Percentiles rank a stretch among this genome's conserved stretches.
These are phyloP conservation scores for Haplosporangium sp. DNA, from an alignment of 371 early-diverging fungal genomes.

Conservation along the genomic window DNA sequence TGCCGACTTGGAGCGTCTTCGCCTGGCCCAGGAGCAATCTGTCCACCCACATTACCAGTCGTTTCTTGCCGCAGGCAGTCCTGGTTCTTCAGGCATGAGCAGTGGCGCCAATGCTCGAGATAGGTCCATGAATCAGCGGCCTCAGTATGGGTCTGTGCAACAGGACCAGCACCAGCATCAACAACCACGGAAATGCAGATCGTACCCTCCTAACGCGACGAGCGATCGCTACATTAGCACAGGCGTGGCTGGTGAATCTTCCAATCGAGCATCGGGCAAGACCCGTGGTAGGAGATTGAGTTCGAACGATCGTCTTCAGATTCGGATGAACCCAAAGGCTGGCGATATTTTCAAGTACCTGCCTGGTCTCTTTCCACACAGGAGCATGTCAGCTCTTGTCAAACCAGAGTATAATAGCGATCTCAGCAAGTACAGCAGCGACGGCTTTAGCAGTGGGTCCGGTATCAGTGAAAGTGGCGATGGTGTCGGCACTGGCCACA, in stretches of 20 bases:
- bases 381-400: slow-evolving; percentile 40
- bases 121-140: neutral
- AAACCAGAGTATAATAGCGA: slow-evolving; percentile 29
- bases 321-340: slow-evolving; percentile 43
- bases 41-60: slow-evolving; percentile 26
- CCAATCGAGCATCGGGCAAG: too few relatives aligned
- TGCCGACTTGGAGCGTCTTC: slow-evolving; percentile 21
- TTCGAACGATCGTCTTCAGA: slow-evolving; percentile 44
- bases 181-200: slow-evolving; percentile 29
- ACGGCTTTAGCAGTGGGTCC: neutral
- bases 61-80: slow-evolving; percentile 6
- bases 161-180: slow-evolving; percentile 1
- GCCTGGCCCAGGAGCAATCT: slow-evolving; percentile 21
- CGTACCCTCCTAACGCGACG: slow-evolving; percentile 6
- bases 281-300: slow-evolving; percentile 18
- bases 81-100: neutral
- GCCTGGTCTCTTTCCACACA: slow-evolving; percentile 27
- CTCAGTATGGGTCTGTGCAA: neutral
- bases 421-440: slow-evolving; percentile 10
- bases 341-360: slow-evolving; percentile 31
- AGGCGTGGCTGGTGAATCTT: neutral
- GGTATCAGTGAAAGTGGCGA: too few relatives aligned
- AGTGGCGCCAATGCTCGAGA: neutral
- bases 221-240: slow-evolving; percentile 3
- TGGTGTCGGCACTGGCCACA: slow-evolving; percentile 1